Base-by-base conservation (phyloP, 2,329 filamentous ascomycete species). In the Paraphaeosphaeria minitans region DNA sequence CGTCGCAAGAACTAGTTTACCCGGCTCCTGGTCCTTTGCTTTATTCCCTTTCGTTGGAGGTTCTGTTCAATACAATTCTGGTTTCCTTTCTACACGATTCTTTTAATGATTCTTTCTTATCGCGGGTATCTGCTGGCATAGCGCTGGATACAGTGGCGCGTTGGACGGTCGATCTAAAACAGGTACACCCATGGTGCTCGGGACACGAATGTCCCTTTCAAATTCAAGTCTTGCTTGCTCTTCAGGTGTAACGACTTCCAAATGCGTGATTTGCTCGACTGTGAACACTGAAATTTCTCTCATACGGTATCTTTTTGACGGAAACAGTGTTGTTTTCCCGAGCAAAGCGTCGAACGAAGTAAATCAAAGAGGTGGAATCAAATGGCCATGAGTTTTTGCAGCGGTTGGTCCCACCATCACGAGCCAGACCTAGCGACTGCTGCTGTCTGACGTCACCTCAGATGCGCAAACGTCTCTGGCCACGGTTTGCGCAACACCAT, bases 1-100 rank as follows among this genome's bases (percentile, higher is more conserved):
- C 70, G 58, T 49, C 68, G 67, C 53, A 71, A 69, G 47, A 45
- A 64, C 33, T 55, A 50, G 21, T 35, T 31, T 55, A 27, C 27
- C 52, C 1, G 16, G 29, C 7, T 12, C 3, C 8, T 16, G n/a
- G 14, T 35, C 4, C 39, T 42, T n/a, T 58, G 50, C 12, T 50
- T 42, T 16, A 19, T 33, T 35, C 42, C 27, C 47, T 29, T 42
- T 45, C 53, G 31, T 55, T 27, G 22, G 7, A 33, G 37, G 35
- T 29, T 42, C 19, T 51, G 4, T 43, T 24, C n/a, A 10, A 45
- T 33, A 21, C 29, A 24, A 35, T 54, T 47, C 41, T 12, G 41
- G 7, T 37, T 31, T 10, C 4, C 37, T 22, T 41, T 13, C 14
- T 54, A 29, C 48, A 53, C 31, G 31, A 4, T 43, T 21, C 7